Evolutionary conservation across 2,329 filamentous ascomycete genomes (phyloP).

Genomic region (Botrytis hyacinthi): DNA sequence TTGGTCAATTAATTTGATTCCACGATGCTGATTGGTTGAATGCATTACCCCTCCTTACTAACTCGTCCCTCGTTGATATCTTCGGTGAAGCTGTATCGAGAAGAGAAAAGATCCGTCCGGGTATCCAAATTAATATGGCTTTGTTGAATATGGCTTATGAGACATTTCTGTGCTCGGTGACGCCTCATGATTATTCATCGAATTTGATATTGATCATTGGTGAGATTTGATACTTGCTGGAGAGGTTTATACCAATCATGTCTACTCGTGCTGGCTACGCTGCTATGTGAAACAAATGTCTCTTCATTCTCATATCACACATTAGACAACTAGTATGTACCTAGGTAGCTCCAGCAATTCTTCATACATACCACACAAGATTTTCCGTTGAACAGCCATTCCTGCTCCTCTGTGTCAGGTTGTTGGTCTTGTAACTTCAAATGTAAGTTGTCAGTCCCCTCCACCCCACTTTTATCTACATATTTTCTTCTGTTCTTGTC

Average conservation of each 20-base stretch:
- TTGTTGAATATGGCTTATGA: neutral
- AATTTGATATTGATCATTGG: neutral
- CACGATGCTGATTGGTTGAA: neutral
- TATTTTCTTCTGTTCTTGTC: neutral
- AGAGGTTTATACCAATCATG: neutral
- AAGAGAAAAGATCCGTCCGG: neutral
- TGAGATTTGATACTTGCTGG: neutral
- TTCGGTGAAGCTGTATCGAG: slow-evolving; percentile 19
- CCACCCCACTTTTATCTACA: slow-evolving; percentile 2
- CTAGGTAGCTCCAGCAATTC: neutral
- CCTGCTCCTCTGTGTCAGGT: neutral
- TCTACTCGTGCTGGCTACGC: neutral
- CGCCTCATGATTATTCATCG: slow-evolving; percentile 1
- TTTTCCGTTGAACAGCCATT: neutral
- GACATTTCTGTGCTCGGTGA: neutral
- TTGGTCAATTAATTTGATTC: neutral
- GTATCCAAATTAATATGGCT: neutral
- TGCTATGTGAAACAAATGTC: neutral
- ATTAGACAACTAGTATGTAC: neutral
- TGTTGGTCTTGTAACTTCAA: neutral
- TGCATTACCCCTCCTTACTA: slow-evolving; percentile 11
- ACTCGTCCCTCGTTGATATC: slow-evolving; percentile 3
- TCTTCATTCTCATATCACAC: neutral
- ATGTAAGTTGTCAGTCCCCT: neutral
- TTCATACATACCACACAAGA: neutral